Evolutionary conservation across 176 grass and related monocot species (phyloP), one percentile per base, ranked within the genome.

Genomic region (Pontederia crassipes): DNA sequence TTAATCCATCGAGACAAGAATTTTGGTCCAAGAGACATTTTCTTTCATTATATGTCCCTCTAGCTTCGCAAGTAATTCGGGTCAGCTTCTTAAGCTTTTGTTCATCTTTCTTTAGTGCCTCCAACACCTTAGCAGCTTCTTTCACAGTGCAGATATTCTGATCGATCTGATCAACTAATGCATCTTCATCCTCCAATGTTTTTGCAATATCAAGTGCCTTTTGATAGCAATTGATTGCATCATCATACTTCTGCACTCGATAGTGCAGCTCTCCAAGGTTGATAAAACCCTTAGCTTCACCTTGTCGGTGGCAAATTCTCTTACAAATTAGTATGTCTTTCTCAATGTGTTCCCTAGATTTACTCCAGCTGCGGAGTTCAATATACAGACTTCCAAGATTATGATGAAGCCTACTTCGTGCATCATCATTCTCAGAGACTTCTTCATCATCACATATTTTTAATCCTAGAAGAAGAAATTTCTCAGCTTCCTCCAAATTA

Each of bases 361-460:
- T 85, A 9, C 56, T 64, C 92, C 92, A 97, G 17, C 62, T 66
- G 12, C 73, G 92, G 72, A 91, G 52, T 74, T 72, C 63, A 18
- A 70, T 97, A 71, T 97, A 97, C n/a, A 97, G 67, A 75, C 58
- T 88, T 60, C 92, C 92, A 45, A 97, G 81, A 91, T 97, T 97
- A 75, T 97, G 80, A 74, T 97, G 76, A 49, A 97, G 81, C 58
- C 92, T 86, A 17, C 59, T 88, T 11, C 87, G 83, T 29, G 77
- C 76, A 82, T 97, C 92, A 12, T 91, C 92, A 66, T 88, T 80
- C 59, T 74, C 67, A 59, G 75, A 72, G 67, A 97, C 76, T 64
- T 97, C 92, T 86, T 97, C 92, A 2, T 97, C 92, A 54, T 97
- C 79, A 60, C 92, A 97, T 68, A 97, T 88, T 70, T 67, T 88